Base-by-base conservation (phyloP, 345 rosid species). In the Zanthoxylum bungeanum region DNA sequence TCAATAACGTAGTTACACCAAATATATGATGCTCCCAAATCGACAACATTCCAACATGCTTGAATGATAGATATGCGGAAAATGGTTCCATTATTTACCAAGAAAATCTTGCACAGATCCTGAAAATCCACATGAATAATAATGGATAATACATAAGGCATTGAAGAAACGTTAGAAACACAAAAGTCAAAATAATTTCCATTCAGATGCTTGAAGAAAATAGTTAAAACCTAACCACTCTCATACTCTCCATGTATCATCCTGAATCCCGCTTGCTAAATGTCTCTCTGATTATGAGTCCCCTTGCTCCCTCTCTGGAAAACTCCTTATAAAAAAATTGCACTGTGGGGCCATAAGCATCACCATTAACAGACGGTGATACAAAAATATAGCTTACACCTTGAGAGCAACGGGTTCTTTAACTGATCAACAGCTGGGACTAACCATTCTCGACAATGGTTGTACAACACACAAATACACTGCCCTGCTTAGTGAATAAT, bases 401-500 rank as follows among this genome's bases (percentile, higher is more conserved):
- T 65, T 25, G 21, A 47, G 53, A 64, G 30, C n/a, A 36, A 33
- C 25, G 50, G 11, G 7, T 30, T 65, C 58, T 19, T 11, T 4
- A 65, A 47, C 34, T 65, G 28, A 66, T 66, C 60, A 12, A 51
- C 22, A 21, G 21, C 30, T 16, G 59, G 28, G 55, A 66, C 59
- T 33, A 34, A 51, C 31, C 31, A 33, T 36, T 33, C 47, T 7
- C 50, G 22, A n/a, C n/a, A n/a, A n/a, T n/a, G n/a, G n/a, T n/a
- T n/a, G n/a, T 39, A 12, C 19, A 51, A 50, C 44, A 51, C 7
- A n/a, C n/a, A n/a, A n/a, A 4, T 12, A 40, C 17, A 22, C 36
- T 7, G 50, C 59, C 58, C 17, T 66, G 12, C 33, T 3, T 44
- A 9, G 10, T 21, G 8, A 44, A 42, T 22, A 30, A 33, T 60